These are phyloP conservation scores for Umbelopsis sp. DNA, from an alignment of 192 early-diverging fungal species.

Conservation along the genomic window DNA sequence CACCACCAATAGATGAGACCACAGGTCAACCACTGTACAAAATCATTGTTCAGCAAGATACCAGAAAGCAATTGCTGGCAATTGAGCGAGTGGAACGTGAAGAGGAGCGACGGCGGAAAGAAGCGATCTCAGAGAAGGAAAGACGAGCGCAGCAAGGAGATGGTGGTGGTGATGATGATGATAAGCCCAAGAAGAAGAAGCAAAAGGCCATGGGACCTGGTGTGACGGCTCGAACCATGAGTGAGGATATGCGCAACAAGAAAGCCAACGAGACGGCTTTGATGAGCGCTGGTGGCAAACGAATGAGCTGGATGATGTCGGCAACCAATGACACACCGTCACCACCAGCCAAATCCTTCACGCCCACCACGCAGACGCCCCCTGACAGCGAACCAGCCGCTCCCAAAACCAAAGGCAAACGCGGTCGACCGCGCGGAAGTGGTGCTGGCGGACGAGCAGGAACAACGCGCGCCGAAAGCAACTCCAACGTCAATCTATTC, in stretches of 20 bases:
- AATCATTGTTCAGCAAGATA: constrained; percentile 66
- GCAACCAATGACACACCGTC: constrained; percentile 25
- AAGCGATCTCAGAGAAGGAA: constrained; percentile 40
- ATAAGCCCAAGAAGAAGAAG: constrained; percentile 49
- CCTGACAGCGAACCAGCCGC: constrained; percentile 29
- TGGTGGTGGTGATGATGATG: constrained; percentile 45
- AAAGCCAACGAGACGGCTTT: constrained; percentile 46
- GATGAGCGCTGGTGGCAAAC: constrained; percentile 47
- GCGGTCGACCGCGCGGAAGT: constrained; percentile 15
- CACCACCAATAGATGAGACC: constrained; percentile 53
- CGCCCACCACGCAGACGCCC: constrained; percentile 27
- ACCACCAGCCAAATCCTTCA: constrained; percentile 12
- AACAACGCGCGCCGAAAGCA: neutral
- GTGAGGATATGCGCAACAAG: constrained; percentile 25
- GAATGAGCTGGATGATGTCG: constrained; percentile 51
- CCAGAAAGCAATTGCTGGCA: constrained; percentile 68
- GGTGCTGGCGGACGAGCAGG: constrained; percentile 8
- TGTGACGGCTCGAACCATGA: constrained; percentile 27
- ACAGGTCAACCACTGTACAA: constrained; percentile 68
- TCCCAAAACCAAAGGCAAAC: constrained; percentile 20
- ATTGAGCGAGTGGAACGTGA: constrained; percentile 71
- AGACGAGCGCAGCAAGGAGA: constrained; percentile 48
- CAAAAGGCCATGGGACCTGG: constrained; percentile 41
- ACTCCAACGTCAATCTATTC: constrained; percentile 8
- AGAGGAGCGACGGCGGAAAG: constrained; percentile 61